phyloP scores from a whole-genome alignment of 2,329 filamentous ascomycete genomes.

The Paracoccidioides lutzii region DNA sequence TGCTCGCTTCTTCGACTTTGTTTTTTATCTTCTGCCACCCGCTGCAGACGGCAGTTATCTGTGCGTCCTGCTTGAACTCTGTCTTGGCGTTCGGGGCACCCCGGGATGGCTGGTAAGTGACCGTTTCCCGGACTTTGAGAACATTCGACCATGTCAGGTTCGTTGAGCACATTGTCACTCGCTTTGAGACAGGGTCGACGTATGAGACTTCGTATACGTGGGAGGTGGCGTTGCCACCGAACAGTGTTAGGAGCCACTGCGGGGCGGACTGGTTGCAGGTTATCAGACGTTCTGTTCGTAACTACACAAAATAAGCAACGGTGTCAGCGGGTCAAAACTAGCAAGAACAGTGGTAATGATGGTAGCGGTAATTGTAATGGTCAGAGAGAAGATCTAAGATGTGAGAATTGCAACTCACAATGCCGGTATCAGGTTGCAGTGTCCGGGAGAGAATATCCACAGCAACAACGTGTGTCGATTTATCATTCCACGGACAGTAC shows the following conservation, averaged over 20 bases:
- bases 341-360: neutral
- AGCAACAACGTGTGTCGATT: conserved; percentile 89
- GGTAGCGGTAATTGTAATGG: neutral
- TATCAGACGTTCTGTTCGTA: conserved; percentile 57
- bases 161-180: conserved; percentile 90
- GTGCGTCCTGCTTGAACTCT: conserved; percentile 74
- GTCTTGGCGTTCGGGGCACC: conserved; percentile 46
- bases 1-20: conserved; percentile 82
- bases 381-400: neutral
- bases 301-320: conserved; percentile 26
- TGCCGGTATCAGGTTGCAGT: conserved; percentile 51
- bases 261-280: conserved; percentile 38
- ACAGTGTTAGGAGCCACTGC: conserved; percentile 54
- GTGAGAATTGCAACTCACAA: conserved; percentile 38
- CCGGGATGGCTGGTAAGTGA: conserved; percentile 60
- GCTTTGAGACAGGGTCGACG: conserved; percentile 70
- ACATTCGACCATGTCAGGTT: conserved; percentile 91
- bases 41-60: conserved; percentile 86
- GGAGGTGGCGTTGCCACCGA: conserved; percentile 68
- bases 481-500: conserved; percentile 98
- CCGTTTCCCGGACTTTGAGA: conserved; percentile 83
- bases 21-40: conserved; percentile 97
- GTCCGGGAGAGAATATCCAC: conserved; percentile 79
- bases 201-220: conserved; percentile 94
- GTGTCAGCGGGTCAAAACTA: neutral